These are phyloP conservation scores for Candida sithepensis DNA, from an alignment of 805 yeast genomes.

Conservation along the genomic window DNA sequence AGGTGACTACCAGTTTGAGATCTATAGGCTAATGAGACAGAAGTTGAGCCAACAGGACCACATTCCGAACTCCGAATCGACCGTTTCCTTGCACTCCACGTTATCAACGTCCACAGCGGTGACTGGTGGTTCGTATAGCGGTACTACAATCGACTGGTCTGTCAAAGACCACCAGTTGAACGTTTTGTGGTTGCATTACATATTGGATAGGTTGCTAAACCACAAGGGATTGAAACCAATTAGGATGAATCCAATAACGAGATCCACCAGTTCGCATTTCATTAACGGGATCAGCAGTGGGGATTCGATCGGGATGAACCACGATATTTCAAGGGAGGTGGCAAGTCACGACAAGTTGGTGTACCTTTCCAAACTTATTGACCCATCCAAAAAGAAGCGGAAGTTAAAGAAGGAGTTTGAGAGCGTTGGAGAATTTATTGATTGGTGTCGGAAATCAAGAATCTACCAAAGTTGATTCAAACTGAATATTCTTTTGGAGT, in stretches of 20 bases:
- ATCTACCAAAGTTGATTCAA: neutral
- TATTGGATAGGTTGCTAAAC: slow-evolving; percentile 47
- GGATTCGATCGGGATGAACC: slow-evolving; percentile 6
- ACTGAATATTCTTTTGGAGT: neutral
- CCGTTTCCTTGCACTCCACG: slow-evolving; percentile 2
- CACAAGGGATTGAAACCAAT: slow-evolving; percentile 33
- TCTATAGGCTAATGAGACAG: slow-evolving; percentile 54
- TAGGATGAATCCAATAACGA: slow-evolving; percentile 24
- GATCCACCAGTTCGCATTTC: slow-evolving; percentile 10
- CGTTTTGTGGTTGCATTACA: slow-evolving; percentile 60
- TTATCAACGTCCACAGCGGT: neutral
- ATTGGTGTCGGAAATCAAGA: slow-evolving; percentile 6
- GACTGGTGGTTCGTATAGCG: slow-evolving; percentile 3
- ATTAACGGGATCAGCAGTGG: neutral
- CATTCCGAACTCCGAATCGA: slow-evolving; percentile 7
- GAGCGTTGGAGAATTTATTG: slow-evolving; percentile 14
- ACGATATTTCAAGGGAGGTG: slow-evolving; percentile 20
- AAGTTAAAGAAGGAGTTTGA: slow-evolving; percentile 15
- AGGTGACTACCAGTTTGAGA: slow-evolving; percentile 60
- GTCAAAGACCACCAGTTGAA: slow-evolving; percentile 46
- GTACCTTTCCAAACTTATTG: slow-evolving; percentile 31
- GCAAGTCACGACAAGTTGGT: slow-evolving; percentile 25
- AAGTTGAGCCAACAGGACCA: slow-evolving; percentile 8
- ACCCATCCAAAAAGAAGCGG: slow-evolving; percentile 30
- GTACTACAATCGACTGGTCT: slow-evolving; percentile 44